phyloP scores from a whole-genome alignment of 192 early-diverging fungal genomes.

The Piromyces finnis region DNA sequence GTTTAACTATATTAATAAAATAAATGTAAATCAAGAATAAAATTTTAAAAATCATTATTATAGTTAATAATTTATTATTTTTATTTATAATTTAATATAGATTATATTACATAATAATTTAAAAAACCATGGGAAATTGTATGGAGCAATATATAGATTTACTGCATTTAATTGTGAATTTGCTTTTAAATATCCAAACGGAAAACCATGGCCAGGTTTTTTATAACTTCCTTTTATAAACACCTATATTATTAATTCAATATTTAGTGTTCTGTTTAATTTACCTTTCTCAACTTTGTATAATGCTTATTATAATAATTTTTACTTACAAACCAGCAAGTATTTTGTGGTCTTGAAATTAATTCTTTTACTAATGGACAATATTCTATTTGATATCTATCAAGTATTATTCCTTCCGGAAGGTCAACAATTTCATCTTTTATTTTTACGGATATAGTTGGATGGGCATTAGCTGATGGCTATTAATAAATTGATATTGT shows the following conservation, averaged over 20 bases:
- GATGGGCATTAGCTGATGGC: conserved; percentile 39
- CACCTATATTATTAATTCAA: neutral
- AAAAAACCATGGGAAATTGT: conserved; percentile 63
- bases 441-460: conserved; percentile 33
- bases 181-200: conserved; percentile 58
- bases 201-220: conserved; percentile 37
- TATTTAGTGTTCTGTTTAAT: too few species aligned
- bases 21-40: too few species aligned
- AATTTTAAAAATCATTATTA: too few species aligned
- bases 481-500: conserved; percentile 15
- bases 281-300: too few species aligned
- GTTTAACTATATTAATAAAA: neutral
- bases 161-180: conserved; percentile 44
- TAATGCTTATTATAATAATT: too few species aligned
- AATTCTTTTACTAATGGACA: conserved; percentile 42
- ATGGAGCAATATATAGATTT: conserved; percentile 55
- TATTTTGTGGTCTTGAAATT: conserved; percentile 21
- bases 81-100: too few species aligned
- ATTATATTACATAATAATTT: conserved; percentile 34
- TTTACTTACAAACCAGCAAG: conserved; percentile 31
- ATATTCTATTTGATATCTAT: conserved; percentile 53
- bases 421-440: conserved; percentile 35
- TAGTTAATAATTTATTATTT: too few species aligned
- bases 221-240: conserved; percentile 37
- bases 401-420: conserved; percentile 53